Percentiles rank a stretch among this genome's conserved stretches.
These are phyloP conservation scores for Chernovozyma aurita DNA, from an alignment of 1,139 yeast genomes.

Conservation along the genomic window DNA sequence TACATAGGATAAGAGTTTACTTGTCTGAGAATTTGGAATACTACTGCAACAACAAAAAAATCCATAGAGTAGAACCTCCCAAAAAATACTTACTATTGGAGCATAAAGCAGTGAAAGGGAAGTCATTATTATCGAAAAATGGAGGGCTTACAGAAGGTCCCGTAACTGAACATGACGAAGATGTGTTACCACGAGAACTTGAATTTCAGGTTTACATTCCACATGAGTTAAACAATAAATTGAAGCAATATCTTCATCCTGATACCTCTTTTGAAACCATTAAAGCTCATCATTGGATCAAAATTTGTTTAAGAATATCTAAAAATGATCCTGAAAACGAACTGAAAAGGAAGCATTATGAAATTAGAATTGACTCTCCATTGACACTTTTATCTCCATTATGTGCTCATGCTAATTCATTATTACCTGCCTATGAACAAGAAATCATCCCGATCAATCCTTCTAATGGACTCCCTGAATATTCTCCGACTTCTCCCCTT, in stretches of 20 bases:
- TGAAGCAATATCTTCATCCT: constrained; percentile 55
- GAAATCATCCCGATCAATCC: constrained; percentile 4
- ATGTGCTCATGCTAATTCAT: constrained; percentile 72
- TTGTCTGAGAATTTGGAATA: constrained; percentile 88
- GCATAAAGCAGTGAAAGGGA: constrained; percentile 61
- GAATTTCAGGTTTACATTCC: constrained; percentile 87
- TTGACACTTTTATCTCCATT: constrained; percentile 63
- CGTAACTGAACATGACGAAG: constrained; percentile 26
- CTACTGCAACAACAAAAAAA: constrained; percentile 78
- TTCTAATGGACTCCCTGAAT: constrained; percentile 14
- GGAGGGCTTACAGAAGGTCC: constrained; percentile 15
- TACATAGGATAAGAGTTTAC: constrained; percentile 82
- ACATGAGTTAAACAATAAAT: constrained; percentile 46
- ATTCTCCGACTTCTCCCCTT: constrained; percentile 29
- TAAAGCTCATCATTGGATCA: constrained; percentile 91
- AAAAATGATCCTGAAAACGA: constrained; percentile 53
- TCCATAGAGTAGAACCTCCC: constrained; percentile 87
- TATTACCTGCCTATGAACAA: constrained; percentile 51
- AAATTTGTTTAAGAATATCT: constrained; percentile 75
- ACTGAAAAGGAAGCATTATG: constrained; percentile 76
- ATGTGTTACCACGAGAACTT: constrained; percentile 53
- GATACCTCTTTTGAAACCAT: constrained; percentile 76
- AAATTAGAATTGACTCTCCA: constrained; percentile 88
- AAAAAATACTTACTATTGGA: constrained; percentile 77
- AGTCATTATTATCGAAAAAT: constrained; percentile 29